These are phyloP conservation scores for Pseudonitzschia pungens DNA, from an alignment of 108 stramenopile species.

Conservation along the genomic window DNA sequence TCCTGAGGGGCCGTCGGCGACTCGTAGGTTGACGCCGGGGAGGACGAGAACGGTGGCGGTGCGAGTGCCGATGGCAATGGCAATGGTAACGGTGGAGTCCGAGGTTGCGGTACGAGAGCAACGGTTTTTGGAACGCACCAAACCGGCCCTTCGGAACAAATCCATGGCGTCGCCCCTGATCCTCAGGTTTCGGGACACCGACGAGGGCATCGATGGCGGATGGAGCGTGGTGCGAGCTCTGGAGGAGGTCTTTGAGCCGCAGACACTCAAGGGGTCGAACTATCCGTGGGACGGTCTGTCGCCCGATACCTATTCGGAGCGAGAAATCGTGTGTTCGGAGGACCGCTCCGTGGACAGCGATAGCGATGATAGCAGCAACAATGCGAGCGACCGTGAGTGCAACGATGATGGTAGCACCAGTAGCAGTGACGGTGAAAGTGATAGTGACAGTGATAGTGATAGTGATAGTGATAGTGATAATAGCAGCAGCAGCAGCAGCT, in stretches of 20 bases:
- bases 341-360: background rate
- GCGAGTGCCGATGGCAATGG: background rate
- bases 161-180: conserved; percentile 10
- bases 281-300: conserved; percentile 16
- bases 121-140: conserved; percentile 4
- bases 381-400: too few species aligned
- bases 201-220: background rate
- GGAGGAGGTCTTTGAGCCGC: conserved; percentile 7
- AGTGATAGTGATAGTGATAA: conserved; percentile 9
- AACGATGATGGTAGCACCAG: background rate
- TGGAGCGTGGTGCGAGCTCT: conserved; percentile 20
- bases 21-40: background rate
- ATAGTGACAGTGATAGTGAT: background rate
- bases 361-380: too few species aligned
- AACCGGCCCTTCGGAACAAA: conserved; percentile 6
- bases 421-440: background rate
- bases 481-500: background rate
- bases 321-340: background rate
- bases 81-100: background rate
- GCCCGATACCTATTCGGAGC: conserved; percentile 14
- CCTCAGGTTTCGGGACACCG: conserved; percentile 6
- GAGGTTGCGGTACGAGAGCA: background rate
- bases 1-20: conserved; percentile 12
- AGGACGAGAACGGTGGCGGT: background rate
- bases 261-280: conserved; percentile 5